A percentile compares a stretch with the other conserved stretches of the same genome.
Conservation (phyloP, 495 filamentous ascomycete genomes). For the Daldinia bambusicola region DNA sequence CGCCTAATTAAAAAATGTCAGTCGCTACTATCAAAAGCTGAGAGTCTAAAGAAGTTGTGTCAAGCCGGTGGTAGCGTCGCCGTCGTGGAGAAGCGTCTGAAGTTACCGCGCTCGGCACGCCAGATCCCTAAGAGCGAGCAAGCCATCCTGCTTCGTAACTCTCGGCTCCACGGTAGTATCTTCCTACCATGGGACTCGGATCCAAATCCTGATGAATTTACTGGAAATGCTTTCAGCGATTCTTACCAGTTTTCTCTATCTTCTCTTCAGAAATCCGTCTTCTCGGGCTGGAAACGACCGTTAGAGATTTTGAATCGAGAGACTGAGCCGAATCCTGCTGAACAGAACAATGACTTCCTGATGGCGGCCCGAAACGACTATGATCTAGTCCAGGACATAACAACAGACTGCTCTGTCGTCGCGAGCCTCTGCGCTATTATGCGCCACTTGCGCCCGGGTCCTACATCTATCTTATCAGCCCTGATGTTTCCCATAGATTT, state of each 20-base stretch:
- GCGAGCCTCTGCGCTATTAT: constrained; percentile 90
- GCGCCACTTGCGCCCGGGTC: constrained; percentile 50
- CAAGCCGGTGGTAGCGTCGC: constrained; percentile 37
- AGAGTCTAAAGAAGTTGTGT: constrained; percentile 70
- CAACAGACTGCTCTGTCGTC: constrained; percentile 96
- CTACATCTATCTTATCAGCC: constrained; percentile 63
- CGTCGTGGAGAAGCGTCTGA: constrained; percentile 45
- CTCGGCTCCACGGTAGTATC: constrained; percentile 78
- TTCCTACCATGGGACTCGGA: constrained; percentile 83
- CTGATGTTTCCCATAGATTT: constrained; percentile 79
- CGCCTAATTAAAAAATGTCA: constrained; percentile 72
- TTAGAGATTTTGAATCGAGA: constrained; percentile 57
- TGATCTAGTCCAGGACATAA: constrained; percentile 92
- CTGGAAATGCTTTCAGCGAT: constrained; percentile 40
- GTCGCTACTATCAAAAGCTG: constrained; percentile 72
- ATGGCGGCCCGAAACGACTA: constrained; percentile 66
- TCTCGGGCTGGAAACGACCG: constrained; percentile 85
- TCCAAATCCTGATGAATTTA: constrained; percentile 55
- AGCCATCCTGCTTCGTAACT: constrained; percentile 78
- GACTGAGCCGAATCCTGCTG: constrained; percentile 16
- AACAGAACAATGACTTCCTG: constrained; percentile 50
- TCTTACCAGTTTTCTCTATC: constrained; percentile 68
- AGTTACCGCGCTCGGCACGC: constrained; percentile 67
- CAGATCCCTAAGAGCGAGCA: constrained; percentile 76
- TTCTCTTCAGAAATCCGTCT: constrained; percentile 71